Evolutionary conservation across 495 filamentous ascomycete genomes (phyloP).

Genomic region (Podospora pseudopauciseta): DNA sequence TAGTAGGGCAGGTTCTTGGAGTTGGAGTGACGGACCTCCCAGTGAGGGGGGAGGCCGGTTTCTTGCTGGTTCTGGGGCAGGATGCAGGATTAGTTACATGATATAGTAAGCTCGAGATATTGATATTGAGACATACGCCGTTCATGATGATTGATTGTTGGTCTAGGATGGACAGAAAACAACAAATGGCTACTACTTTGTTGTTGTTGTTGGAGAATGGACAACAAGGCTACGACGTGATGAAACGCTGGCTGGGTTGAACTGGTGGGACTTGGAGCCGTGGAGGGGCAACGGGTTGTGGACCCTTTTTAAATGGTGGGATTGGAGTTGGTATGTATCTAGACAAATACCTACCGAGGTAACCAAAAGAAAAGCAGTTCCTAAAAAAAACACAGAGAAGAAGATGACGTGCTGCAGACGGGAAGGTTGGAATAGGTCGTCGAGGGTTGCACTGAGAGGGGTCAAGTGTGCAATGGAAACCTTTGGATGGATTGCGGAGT

Average conservation of each 20-base stretch:
- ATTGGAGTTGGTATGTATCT: background rate
- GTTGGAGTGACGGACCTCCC: slow-evolving; percentile 95
- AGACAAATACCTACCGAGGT: too few species aligned
- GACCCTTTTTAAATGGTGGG: background rate
- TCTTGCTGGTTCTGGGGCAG: slow-evolving; percentile 36
- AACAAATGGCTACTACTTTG: background rate
- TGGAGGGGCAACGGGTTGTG: background rate
- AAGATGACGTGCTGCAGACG: background rate
- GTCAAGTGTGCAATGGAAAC: slow-evolving; percentile 6
- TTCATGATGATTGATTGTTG: background rate
- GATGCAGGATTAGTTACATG: background rate
- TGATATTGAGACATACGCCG: background rate
- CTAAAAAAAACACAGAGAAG: background rate
- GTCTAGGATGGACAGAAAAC: background rate
- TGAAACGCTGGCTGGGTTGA: background rate
- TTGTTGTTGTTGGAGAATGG: background rate
- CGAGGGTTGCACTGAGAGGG: background rate
- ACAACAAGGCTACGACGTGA: slow-evolving; percentile 9
- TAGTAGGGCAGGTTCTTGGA: slow-evolving; percentile 98
- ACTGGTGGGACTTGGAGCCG: background rate
- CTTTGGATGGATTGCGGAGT: slow-evolving; percentile 5
- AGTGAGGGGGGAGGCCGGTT: slow-evolving; percentile 77
- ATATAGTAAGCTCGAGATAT: background rate
- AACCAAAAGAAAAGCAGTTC: too few species aligned
- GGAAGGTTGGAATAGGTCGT: background rate